These are phyloP conservation scores for Escallonia herrerae DNA, from an alignment of 129 eudicot species.

Conservation along the genomic window DNA sequence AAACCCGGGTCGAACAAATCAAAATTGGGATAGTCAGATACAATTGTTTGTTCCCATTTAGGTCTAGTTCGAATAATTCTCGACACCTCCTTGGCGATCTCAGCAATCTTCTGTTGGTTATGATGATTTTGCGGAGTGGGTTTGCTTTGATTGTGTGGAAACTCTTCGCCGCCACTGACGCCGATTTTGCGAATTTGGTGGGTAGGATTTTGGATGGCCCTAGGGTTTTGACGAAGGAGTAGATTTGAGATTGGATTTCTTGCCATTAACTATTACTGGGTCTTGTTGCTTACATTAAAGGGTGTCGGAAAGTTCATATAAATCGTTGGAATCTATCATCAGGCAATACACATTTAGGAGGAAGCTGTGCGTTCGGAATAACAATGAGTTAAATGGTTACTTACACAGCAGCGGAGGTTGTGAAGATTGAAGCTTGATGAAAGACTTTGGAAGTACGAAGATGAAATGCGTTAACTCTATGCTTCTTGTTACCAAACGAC, in stretches of 20 bases:
- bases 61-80: constrained; percentile 46
- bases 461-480: too few species aligned
- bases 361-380: too few species aligned
- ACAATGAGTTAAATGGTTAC: too few species aligned
- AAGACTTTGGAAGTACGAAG: too few species aligned
- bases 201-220: constrained; percentile 21
- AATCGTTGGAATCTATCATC: too few species aligned
- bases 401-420: too few species aligned
- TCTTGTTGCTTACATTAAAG: not conserved
- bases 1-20: constrained; percentile 45
- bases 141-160: constrained; percentile 12
- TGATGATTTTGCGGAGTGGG: constrained; percentile 5
- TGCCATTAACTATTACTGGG: constrained; percentile 23
- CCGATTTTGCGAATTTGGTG: constrained; percentile 23
- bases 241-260: constrained; percentile 23
- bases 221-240: constrained; percentile 33
- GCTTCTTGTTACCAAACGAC: too few species aligned
- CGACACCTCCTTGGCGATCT: constrained; percentile 39
- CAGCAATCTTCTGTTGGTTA: not conserved
- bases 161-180: constrained; percentile 14
- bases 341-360: too few species aligned
- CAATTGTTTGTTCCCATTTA: constrained; percentile 66
- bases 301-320: not conserved
- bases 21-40: constrained; percentile 42
- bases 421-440: too few species aligned